Base-by-base conservation (phyloP, 257 asterid species). In the Parsonsia alboflavescens region DNA sequence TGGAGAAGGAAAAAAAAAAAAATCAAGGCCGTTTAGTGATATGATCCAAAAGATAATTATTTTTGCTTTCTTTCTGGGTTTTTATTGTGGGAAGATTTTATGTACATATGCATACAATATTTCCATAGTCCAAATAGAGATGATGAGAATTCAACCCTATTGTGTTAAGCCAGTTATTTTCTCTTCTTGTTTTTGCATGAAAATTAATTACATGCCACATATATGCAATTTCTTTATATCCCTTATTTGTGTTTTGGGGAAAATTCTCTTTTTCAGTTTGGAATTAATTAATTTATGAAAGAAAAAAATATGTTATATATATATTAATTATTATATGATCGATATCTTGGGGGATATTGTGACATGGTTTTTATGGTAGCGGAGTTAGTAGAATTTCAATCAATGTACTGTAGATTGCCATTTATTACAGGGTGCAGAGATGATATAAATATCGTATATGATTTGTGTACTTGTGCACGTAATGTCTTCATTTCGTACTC, bases 391-490 rank as follows among this genome's bases (percentile, higher is more conserved):
- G 73, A 65, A 71, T 71, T 67, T 76, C 78, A 69, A 83, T 76
- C 81, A 84, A 50, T 63, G 44, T 17, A 78, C 73, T 66, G 77
- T 76, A 44, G 72, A n/a, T 68, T 54, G 41, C 52, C 67, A 73
- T 81, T 67, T 75, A 78, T 82, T 77, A 28, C 77, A 30, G 75
- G 70, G 82, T 66, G 70, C 1, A 33, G 39, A 54, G 83, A 56
- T 73, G 78, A 78, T 66, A 77, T 10, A 46, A 74, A 79, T 15
- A 52, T 52, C 70, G 70, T 58, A 68, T 58, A 50, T 66, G 70
- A 64, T 54, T 68, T 70, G 70, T 41, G 77, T 79, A 76, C 77
- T 65, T 73, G 80, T 79, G 80, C 86, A 86, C 86, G 88, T 84
- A 84, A 78, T 21, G 68, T 65, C 76, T 62, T 73, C n/a, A 75